A percentile compares a stretch with the other conserved stretches of the same genome.
phyloP scores from a whole-genome alignment of 2,329 filamentous ascomycete species.

The Nemania diffusa region DNA sequence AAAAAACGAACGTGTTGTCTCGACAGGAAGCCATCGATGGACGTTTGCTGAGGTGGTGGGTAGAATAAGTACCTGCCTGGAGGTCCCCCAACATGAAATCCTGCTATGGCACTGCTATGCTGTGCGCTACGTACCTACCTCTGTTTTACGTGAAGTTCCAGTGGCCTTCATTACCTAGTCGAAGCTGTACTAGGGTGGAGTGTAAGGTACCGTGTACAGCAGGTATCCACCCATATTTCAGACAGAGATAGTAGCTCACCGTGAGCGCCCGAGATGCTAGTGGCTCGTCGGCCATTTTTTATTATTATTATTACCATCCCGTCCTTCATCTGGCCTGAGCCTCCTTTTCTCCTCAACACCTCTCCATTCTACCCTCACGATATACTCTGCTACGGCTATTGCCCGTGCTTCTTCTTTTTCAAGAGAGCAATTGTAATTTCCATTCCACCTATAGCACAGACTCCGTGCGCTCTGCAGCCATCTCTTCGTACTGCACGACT shows the following conservation, averaged over 20 bases:
- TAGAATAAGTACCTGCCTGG: slow-evolving; percentile 7
- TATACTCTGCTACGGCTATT: slow-evolving; percentile 18
- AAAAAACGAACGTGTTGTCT: background rate
- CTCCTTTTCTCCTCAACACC: slow-evolving; percentile 24
- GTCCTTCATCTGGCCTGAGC: slow-evolving; percentile 22
- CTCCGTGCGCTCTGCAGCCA: slow-evolving; percentile 15
- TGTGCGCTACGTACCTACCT: background rate
- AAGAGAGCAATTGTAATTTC: slow-evolving; percentile 32
- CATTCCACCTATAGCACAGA: slow-evolving; percentile 16
- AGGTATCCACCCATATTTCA: slow-evolving; percentile 24
- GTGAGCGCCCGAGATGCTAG: slow-evolving; percentile 20
- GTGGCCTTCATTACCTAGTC: background rate
- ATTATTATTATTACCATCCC: slow-evolving; percentile 28
- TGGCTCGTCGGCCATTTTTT: slow-evolving; percentile 33
- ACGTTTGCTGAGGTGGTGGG: slow-evolving; percentile 29
- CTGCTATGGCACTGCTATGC: background rate
- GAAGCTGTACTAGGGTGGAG: background rate
- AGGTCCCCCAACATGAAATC: slow-evolving; percentile 18
- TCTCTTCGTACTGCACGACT: slow-evolving; percentile 11
- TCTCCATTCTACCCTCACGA: slow-evolving; percentile 18
- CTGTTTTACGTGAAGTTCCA: slow-evolving; percentile 15
- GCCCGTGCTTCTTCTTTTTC: slow-evolving; percentile 28
- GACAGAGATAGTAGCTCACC: slow-evolving; percentile 21
- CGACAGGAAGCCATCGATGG: background rate
- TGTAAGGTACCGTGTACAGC: slow-evolving; percentile 20